Evolutionary conservation across 1,139 yeast species (phyloP), one percentile per base, ranked within the genome.

Genomic region (Wickerhamomyces sp.): DNA sequence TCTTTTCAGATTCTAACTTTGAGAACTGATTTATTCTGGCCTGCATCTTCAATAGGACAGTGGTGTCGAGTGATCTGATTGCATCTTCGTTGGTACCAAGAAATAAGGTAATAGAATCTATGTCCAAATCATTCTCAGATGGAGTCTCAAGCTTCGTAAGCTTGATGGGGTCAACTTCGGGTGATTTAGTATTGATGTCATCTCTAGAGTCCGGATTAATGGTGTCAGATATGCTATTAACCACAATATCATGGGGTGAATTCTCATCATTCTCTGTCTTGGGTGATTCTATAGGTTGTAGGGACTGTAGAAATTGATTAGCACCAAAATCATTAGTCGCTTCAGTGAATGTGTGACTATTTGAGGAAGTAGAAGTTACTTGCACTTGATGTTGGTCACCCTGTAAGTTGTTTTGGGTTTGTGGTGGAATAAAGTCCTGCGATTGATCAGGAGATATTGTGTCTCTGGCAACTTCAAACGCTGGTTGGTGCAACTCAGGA

Each of bases 1-100:
- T 59, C 35, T 70, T 67, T 45, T 77, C 78, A 1, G 85, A 72
- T 42, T 68, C 64, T 28, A 80, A 44, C 3, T 69, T 69, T 35
- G 76, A 73, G 45, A 65, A 65, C 43, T 76, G 78, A 3, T 65
- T 54, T 2, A 81, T 65, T 44, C 71, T 72, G 3, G 61, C 56
- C 5, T 67, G 62, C 19, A 82, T 54, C 20, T 65, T 64, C 5
- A 59, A 38, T 8, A 73, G 40, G 0, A 69, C 39, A 0, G 42
- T 48, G 2, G 45, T 40, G 29, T 61, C 57, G 2, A 63, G 26
- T 0, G 57, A 40, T 3, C 43, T 38, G 2, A 70, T 38, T 7
- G 50, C 47, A 1, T 48, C 46, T 2, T 47, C 39, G 3, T 67
- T 64, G 4, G 73, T 48, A 2, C 63, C 63, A 25, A 73, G 62